Evolutionary conservation across 2,329 filamentous ascomycete genomes (phyloP).

Genomic region (Fusarium sororula): DNA sequence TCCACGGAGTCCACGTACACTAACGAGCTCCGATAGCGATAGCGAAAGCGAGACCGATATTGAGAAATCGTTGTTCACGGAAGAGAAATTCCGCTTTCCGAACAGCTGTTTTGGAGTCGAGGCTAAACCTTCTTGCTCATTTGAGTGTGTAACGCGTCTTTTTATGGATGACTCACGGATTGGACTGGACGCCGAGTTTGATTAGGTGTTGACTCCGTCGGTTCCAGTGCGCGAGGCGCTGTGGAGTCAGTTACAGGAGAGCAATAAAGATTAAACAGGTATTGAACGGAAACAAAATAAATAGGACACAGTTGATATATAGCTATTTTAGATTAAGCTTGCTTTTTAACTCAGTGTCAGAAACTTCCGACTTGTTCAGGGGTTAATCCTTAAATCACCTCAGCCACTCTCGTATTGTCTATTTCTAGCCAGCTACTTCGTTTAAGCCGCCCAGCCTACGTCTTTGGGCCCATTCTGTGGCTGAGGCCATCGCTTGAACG

Average conservation of each 20-base stretch:
- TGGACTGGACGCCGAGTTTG: not conserved
- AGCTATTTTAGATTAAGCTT: no score
- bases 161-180: not conserved
- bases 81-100: not conserved
- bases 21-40: not conserved
- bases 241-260: no score
- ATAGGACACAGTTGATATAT: no score
- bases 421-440: not conserved
- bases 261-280: no score
- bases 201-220: no score
- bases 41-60: not conserved
- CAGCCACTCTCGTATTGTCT: not conserved
- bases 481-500: no score
- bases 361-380: not conserved
- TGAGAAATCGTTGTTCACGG: not conserved
- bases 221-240: no score
- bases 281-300: no score
- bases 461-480: no score
- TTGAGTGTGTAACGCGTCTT: fast-evolving
- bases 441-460: no score
- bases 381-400: not conserved
- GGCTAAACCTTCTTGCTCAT: not conserved
- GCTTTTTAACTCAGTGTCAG: not conserved
- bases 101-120: not conserved
- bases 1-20: no score